These are phyloP conservation scores for Pseudisothecium myosuroides DNA, from an alignment of 225 moss, liverwort and hornwort genomes.

Conservation along the genomic window DNA sequence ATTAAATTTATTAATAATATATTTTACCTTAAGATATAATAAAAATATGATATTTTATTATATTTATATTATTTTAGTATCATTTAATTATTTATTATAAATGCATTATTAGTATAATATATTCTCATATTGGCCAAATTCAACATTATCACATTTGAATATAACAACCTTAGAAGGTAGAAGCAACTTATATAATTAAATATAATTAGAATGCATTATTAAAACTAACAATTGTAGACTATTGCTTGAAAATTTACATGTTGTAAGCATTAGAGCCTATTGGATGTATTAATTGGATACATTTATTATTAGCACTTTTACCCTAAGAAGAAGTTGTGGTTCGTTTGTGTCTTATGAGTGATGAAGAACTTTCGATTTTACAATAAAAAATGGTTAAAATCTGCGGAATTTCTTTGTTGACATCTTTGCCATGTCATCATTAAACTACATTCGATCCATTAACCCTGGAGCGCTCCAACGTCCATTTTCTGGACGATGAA, in stretches of 20 bases:
- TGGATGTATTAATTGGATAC: too few relatives aligned
- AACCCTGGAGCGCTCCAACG: too few relatives aligned
- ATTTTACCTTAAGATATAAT: too few relatives aligned
- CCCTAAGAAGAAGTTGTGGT: background rate
- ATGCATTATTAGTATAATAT: background rate
- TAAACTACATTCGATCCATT: background rate
- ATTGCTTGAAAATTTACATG: background rate
- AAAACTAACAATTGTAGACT: background rate
- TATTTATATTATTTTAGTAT: background rate
- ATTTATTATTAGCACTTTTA: background rate
- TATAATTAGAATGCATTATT: background rate
- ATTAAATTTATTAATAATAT: too few relatives aligned
- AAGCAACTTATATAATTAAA: background rate
- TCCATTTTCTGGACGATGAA: too few relatives aligned
- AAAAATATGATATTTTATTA: background rate
- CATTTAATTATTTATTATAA: background rate
- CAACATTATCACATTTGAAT: background rate
- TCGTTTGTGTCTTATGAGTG: background rate
- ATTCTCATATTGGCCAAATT: background rate
- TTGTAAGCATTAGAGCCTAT: background rate
- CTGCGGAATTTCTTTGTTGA: too few relatives aligned
- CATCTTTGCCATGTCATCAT: background rate
- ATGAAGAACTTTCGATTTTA: background rate
- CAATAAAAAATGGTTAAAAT: background rate
- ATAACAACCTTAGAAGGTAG: background rate